These are phyloP conservation scores for Plectosphaerella sp. DNA, from an alignment of 2,329 filamentous ascomycete species.

Conservation along the genomic window DNA sequence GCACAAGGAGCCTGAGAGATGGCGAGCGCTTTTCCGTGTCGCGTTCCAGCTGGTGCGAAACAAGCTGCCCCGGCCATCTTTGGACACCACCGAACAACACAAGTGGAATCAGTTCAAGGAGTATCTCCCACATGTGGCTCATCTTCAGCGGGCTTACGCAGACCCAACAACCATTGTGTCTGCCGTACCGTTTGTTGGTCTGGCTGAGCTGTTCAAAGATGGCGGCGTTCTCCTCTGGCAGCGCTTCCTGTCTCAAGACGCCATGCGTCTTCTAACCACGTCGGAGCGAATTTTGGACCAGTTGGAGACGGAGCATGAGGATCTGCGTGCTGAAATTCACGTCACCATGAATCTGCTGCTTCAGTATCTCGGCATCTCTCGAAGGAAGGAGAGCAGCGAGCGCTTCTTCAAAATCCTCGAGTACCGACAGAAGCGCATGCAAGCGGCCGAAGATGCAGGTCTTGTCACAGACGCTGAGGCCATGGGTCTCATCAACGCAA, in stretches of 20 bases:
- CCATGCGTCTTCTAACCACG: slow-evolving; percentile 8
- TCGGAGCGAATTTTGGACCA: slow-evolving; percentile 12
- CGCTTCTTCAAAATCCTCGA: slow-evolving; percentile 10
- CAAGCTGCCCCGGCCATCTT: slow-evolving; percentile 10
- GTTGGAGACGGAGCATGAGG: slow-evolving; percentile 8
- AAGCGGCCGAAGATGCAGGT: not conserved
- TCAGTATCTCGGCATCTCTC: slow-evolving; percentile 11
- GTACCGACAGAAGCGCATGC: slow-evolving; percentile 5
- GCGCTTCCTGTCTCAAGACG: slow-evolving; percentile 10
- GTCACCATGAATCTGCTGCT: slow-evolving; percentile 11
- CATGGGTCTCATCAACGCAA: slow-evolving; percentile 8
- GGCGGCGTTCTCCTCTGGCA: slow-evolving; percentile 14
- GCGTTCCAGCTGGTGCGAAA: slow-evolving; percentile 10
- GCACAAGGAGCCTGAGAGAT: slow-evolving; percentile 6
- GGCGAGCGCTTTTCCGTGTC: slow-evolving; percentile 7
- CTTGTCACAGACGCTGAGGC: slow-evolving; percentile 5
- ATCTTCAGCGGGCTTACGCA: slow-evolving; percentile 10
- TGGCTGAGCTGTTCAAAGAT: slow-evolving; percentile 12
- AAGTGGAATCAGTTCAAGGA: slow-evolving; percentile 15
- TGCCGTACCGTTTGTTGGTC: slow-evolving; percentile 7
- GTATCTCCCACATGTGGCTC: slow-evolving; percentile 13
- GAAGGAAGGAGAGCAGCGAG: slow-evolving; percentile 9
- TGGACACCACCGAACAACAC: slow-evolving; percentile 6
- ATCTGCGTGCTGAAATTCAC: slow-evolving; percentile 12
- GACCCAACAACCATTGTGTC: slow-evolving; percentile 2